phyloP scores from a whole-genome alignment of 345 rosid genomes.

The Pugionium dolabratum region DNA sequence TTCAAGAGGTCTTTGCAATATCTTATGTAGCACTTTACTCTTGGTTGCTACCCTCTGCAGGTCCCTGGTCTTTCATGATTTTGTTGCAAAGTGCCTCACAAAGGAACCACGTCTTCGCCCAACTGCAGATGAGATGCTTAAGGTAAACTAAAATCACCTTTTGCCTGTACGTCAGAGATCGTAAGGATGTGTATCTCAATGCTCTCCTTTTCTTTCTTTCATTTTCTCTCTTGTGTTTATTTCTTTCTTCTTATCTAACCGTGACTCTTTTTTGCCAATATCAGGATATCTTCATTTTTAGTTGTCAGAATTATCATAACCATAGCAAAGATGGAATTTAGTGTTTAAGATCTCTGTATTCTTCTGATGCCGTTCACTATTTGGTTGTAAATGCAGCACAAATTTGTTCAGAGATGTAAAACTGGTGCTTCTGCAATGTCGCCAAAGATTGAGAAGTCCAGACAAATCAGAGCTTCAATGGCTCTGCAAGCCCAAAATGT shows the following conservation, averaged over 20 bases:
- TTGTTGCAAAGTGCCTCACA: constrained; percentile 93
- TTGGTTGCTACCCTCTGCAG: constrained; percentile 46
- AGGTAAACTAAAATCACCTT: constrained; percentile 49
- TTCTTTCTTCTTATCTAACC: neutral
- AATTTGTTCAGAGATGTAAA: constrained; percentile 89
- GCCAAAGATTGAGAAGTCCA: constrained; percentile 91
- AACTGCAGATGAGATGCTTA: constrained; percentile 92
- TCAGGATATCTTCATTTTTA: constrained; percentile 15
- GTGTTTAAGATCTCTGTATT: constrained; percentile 6
- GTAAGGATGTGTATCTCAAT: constrained; percentile 19
- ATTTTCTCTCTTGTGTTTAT: too few relatives aligned
- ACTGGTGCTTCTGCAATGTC: constrained; percentile 87
- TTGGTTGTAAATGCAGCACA: constrained; percentile 62
- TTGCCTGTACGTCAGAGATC: constrained; percentile 10
- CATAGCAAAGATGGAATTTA: constrained; percentile 22
- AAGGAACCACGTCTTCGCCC: constrained; percentile 97
- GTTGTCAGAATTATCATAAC: constrained; percentile 24
- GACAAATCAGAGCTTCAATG: constrained; percentile 68
- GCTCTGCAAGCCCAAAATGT: constrained; percentile 60
- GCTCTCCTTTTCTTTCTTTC: constrained; percentile 5
- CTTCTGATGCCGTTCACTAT: constrained; percentile 39
- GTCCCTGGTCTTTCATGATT: constrained; percentile 99
- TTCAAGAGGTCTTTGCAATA: constrained; percentile 7
- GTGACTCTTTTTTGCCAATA: constrained; percentile 11
- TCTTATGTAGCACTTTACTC: constrained; percentile 6